Evolutionary conservation across 306 rosid genomes (phyloP), one percentile per base, ranked within the genome.

Genomic region (Acacia melanoxylon): DNA sequence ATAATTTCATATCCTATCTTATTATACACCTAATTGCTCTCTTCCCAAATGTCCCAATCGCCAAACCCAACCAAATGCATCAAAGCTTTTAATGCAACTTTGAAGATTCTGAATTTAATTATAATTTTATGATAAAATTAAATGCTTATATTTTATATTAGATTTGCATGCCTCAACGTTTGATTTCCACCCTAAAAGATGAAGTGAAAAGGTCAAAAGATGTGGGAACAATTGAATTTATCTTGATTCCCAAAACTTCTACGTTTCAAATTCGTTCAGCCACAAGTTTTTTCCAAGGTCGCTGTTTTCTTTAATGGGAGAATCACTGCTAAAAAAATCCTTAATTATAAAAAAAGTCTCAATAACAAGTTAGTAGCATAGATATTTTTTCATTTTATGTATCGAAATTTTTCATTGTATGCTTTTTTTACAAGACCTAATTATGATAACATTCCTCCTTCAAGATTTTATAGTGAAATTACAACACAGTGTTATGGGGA

Each of bases 211-310:
- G 37, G 76, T 46, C 37, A 72, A 46, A 72, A 56, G 31, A 44
- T 31, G 82, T 12, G 41, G 68, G 65, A 71, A 76, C 22, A 14
- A 42, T 22, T 27, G 75, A 66, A 68, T 40, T 75, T 75, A 67
- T 75, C 33, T 59, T 71, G 73, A 74, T 70, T 85, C 76, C 69
- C 12, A 40, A 41, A 84, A 52, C 72, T 51, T 0, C 24, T 25
- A 78, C 52, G 79, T 72, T 24, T 63, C n/a, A 51, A 77, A 77
- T 81, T 76, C 77, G 7, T 59, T 61, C 67, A 81, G 72, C 82
- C 87, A 81, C 63, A 84, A 56, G 10, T 35, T 75, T 37, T 63
- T 40, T 7, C 70, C 40, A 46, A 77, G 29, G 82, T 46, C 10
- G 2, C 12, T 12, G 49, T 12, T 37, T 37, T 37, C 8, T 37